Conservation (phyloP, 192 early-diverging fungal genomes). For the Backusella sp. region DNA sequence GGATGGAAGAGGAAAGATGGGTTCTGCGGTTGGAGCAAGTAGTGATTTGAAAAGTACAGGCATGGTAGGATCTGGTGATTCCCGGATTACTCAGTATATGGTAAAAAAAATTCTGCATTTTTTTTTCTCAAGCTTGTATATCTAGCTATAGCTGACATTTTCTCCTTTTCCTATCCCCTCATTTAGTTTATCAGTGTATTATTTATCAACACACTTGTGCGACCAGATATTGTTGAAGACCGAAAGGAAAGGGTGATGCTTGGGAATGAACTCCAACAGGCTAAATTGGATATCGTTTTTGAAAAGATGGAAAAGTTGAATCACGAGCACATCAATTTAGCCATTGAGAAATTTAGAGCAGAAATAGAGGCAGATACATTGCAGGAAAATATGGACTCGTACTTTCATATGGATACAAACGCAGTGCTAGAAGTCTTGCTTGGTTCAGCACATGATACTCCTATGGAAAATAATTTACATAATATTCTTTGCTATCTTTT, state of each 20-base stretch:
- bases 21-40: conserved; percentile 70
- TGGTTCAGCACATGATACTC: conserved; percentile 61
- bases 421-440: conserved; percentile 68
- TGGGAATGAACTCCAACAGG: conserved; percentile 65
- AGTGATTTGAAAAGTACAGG: conserved; percentile 67
- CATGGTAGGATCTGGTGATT: conserved; percentile 35
- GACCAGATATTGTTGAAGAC: conserved; percentile 59
- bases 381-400: conserved; percentile 39
- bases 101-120: conserved; percentile 50
- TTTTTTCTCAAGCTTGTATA: not conserved
- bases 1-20: conserved; percentile 73
- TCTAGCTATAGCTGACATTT: not conserved
- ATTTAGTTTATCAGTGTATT: conserved; percentile 65
- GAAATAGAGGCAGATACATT: conserved; percentile 24
- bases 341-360: conserved; percentile 26
- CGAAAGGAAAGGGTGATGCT: conserved; percentile 65
- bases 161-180: not conserved
- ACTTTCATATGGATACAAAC: conserved; percentile 45
- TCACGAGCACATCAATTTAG: conserved; percentile 28
- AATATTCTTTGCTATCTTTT: conserved; percentile 72
- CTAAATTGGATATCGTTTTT: conserved; percentile 40
- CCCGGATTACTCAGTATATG: conserved; percentile 60
- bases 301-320: conserved; percentile 22
- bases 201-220: conserved; percentile 71
- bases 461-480: conserved; percentile 62